phyloP scores from a whole-genome alignment of 2,329 filamentous ascomycete species.

The Cladophialophora chaetospira region DNA sequence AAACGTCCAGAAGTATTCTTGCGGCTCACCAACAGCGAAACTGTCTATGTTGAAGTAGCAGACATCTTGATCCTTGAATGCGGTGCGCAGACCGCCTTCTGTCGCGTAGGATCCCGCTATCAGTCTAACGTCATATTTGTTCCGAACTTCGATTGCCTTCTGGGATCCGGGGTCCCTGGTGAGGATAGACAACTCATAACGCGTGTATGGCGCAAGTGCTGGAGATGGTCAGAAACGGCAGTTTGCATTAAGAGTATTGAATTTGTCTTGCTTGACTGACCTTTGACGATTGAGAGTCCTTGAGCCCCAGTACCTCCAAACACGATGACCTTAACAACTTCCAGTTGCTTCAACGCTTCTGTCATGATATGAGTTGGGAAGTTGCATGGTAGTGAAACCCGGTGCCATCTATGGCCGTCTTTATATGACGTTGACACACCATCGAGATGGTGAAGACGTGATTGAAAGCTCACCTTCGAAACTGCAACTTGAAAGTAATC shows the following conservation, averaged over 20 bases:
- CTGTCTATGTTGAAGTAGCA: neutral
- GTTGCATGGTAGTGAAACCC: no score
- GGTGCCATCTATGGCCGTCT: no score
- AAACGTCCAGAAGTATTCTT: neutral
- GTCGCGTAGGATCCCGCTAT: neutral
- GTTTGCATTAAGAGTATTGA: neutral
- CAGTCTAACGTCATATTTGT: neutral
- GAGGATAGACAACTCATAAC: neutral
- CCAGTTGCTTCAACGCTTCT: neutral
- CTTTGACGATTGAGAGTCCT: neutral
- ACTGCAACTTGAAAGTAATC: neutral
- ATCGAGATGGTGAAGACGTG: neutral
- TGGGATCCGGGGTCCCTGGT: neutral
- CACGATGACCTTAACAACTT: neutral
- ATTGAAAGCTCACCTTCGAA: neutral
- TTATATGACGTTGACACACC: neutral
- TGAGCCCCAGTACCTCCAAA: neutral
- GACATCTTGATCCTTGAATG: neutral
- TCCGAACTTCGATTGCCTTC: neutral
- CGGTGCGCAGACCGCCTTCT: neutral
- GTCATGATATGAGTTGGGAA: neutral
- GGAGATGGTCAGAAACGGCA: neutral
- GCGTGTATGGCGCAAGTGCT: neutral
- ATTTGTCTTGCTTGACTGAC: neutral
- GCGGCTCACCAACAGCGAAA: neutral